Evolutionary conservation across 176 grass and related monocot genomes (phyloP).

Genomic region (Aegilops longissima): DNA sequence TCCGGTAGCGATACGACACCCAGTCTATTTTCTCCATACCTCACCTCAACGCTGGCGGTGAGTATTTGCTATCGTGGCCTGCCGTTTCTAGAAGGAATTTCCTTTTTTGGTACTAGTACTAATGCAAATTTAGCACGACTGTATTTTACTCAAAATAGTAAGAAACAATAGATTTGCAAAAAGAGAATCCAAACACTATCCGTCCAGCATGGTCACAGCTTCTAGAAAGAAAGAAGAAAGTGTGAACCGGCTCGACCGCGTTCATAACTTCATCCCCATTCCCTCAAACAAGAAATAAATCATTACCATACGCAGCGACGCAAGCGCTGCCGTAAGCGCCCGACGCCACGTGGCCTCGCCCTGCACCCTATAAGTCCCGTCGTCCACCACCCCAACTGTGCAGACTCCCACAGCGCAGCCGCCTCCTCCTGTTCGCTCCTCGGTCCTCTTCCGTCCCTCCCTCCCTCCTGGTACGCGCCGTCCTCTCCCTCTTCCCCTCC

Average conservation of each 20-base stretch:
- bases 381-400: not conserved
- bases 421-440: not conserved
- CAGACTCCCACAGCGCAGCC: not conserved
- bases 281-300: too few species aligned
- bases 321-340: constrained; percentile 19
- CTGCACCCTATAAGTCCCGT: not conserved
- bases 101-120: too few species aligned
- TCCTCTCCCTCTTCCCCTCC: not conserved
- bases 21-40: not conserved
- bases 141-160: too few species aligned
- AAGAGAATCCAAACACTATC: too few species aligned
- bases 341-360: not conserved
- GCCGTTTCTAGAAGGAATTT: too few species aligned
- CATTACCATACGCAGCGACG: not conserved
- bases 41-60: not conserved
- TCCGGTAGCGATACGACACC: too few species aligned
- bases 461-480: not conserved
- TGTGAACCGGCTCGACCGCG: not conserved
- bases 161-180: too few species aligned
- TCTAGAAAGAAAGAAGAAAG: constrained; percentile 5
- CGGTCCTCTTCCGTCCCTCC: not conserved
- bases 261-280: not conserved
- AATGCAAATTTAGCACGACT: too few species aligned
- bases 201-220: not conserved
- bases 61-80: not conserved